Conservation (phyloP, 306 rosid genomes). For the Corylus avellana region DNA sequence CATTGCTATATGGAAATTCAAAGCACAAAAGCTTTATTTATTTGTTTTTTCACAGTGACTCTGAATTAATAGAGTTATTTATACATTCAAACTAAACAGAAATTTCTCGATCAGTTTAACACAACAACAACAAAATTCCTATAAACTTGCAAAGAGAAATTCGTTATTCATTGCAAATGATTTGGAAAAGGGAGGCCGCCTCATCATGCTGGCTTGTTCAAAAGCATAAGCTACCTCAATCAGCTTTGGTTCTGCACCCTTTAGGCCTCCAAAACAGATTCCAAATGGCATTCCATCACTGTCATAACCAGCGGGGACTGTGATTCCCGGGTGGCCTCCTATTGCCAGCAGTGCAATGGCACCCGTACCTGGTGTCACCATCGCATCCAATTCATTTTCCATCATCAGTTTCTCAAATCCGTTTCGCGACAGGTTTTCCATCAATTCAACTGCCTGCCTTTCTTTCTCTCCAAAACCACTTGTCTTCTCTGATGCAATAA, state of each 20-base stretch:
- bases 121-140: too few species aligned
- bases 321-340: slow-evolving; percentile 48
- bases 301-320: slow-evolving; percentile 47
- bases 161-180: too few species aligned
- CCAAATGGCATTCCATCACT: slow-evolving; percentile 40
- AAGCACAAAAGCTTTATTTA: too few species aligned
- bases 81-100: too few species aligned
- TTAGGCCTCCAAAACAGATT: slow-evolving; percentile 40
- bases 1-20: too few species aligned
- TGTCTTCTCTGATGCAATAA: slow-evolving; percentile 29
- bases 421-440: slow-evolving; percentile 27
- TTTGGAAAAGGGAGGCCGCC: slow-evolving; percentile 27
- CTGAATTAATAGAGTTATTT: too few species aligned
- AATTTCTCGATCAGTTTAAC: too few species aligned
- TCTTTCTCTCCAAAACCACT: slow-evolving; percentile 27
- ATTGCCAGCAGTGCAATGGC: slow-evolving; percentile 35
- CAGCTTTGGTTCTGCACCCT: slow-evolving; percentile 42
- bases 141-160: too few species aligned
- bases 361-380: slow-evolving; percentile 36
- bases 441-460: slow-evolving; percentile 19
- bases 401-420: slow-evolving; percentile 47
- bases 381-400: slow-evolving; percentile 33
- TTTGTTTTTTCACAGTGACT: too few species aligned
- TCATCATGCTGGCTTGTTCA: slow-evolving; percentile 39
- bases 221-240: slow-evolving; percentile 47